Conservation (phyloP, 495 filamentous ascomycete genomes). For the Xylaria venustula region DNA sequence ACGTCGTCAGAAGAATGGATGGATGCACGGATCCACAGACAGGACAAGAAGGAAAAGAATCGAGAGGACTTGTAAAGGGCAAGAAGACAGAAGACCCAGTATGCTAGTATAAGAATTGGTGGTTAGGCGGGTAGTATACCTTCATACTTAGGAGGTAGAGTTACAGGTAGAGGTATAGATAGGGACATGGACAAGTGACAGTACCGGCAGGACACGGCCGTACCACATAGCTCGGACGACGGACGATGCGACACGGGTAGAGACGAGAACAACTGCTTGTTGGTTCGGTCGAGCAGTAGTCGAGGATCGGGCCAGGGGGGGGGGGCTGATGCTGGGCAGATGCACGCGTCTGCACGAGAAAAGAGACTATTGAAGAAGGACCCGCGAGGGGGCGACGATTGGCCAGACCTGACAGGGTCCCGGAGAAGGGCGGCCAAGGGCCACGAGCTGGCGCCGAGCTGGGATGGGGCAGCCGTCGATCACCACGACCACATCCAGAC, state of each 20-base stretch:
- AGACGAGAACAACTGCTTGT: background rate
- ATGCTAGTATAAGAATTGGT: background rate
- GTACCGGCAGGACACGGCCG: too few species aligned
- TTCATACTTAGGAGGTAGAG: background rate
- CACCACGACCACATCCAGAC: background rate
- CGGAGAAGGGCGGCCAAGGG: background rate
- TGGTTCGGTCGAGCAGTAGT: conserved; percentile 6
- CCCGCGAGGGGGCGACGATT: conserved; percentile 1
- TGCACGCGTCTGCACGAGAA: conserved; percentile 5
- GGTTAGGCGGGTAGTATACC: background rate
- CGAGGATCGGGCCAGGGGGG: background rate
- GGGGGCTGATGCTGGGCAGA: conserved; percentile 6
- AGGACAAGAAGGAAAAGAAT: background rate
- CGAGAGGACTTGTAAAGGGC: conserved; percentile 11
- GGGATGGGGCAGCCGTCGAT: background rate
- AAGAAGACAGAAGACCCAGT: conserved; percentile 3
- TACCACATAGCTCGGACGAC: too few species aligned
- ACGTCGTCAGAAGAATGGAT: background rate
- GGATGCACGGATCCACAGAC: background rate
- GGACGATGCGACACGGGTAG: background rate
- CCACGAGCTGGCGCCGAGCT: background rate
- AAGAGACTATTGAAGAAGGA: conserved; percentile 8
- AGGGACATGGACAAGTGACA: background rate
- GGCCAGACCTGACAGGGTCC: background rate
- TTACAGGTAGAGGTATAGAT: background rate